Evolutionary conservation across 2,329 filamentous ascomycete genomes (phyloP).

Genomic region (Xylaria sp.): DNA sequence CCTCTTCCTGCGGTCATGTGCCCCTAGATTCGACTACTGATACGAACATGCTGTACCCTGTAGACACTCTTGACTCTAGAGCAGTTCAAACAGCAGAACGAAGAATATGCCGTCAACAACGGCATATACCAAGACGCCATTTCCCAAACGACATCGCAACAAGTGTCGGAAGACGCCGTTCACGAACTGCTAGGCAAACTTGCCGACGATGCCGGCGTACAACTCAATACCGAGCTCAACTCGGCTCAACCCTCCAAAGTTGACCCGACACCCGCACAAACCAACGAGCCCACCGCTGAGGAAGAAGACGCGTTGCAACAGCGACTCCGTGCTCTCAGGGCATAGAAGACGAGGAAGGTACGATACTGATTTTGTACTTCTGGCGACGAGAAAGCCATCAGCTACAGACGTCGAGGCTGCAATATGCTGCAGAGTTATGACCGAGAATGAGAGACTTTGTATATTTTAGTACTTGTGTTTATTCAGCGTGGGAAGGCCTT

Average conservation of each 20-base stretch:
- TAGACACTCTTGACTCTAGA: slow-evolving; percentile 65
- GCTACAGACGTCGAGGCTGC: not conserved
- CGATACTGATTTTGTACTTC: slow-evolving; percentile 7
- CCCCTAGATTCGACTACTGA: not conserved
- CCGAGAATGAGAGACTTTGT: not conserved
- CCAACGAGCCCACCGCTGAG: slow-evolving; percentile 73
- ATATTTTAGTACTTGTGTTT: slow-evolving; percentile 2
- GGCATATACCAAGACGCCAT: slow-evolving; percentile 88
- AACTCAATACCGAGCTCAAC: slow-evolving; percentile 77
- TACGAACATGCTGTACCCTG: not conserved
- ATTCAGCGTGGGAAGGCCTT: slow-evolving; percentile 15
- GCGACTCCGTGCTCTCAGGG: slow-evolving; percentile 60
- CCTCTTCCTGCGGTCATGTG: not conserved
- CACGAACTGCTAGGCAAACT: slow-evolving; percentile 85
- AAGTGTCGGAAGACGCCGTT: slow-evolving; percentile 82
- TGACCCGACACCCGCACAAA: slow-evolving; percentile 56
- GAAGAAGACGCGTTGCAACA: slow-evolving; percentile 78
- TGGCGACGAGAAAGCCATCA: not conserved
- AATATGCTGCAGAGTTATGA: not conserved
- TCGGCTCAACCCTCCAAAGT: slow-evolving; percentile 60
- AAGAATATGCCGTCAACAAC: slow-evolving; percentile 68
- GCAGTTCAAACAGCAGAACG: slow-evolving; percentile 66
- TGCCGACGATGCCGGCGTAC: slow-evolving; percentile 85
- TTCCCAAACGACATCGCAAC: slow-evolving; percentile 72
- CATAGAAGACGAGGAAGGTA: slow-evolving; percentile 42